Evolutionary conservation across 129 eudicot species (phyloP).

Genomic region (Mikania micrantha): DNA sequence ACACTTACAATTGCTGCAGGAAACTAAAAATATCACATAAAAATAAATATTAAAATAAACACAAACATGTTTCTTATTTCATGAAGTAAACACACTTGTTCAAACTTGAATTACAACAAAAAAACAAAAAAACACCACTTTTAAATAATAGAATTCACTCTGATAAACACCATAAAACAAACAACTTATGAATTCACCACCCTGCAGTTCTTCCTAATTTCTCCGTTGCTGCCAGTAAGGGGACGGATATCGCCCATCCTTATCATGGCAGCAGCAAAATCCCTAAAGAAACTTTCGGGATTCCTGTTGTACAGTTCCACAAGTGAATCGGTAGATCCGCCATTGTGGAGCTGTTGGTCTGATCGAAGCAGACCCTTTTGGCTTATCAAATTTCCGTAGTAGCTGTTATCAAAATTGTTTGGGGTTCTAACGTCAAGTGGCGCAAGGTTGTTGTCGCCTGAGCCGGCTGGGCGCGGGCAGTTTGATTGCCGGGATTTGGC

Average conservation of each 20-base stretch:
- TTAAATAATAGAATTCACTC: not conserved
- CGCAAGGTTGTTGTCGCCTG: slow-evolving; percentile 54
- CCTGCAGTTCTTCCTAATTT: slow-evolving; percentile 57
- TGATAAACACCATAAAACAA: not conserved
- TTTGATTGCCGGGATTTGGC: slow-evolving; percentile 36
- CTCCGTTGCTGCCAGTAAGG: slow-evolving; percentile 50
- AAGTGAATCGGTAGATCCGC: slow-evolving; percentile 39
- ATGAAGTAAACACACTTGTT: not conserved
- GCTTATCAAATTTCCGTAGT: slow-evolving; percentile 32
- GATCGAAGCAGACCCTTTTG: slow-evolving; percentile 56
- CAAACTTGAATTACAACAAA: not conserved
- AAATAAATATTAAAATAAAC: not conserved
- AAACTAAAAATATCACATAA: not conserved
- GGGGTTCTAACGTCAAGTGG: slow-evolving; percentile 51
- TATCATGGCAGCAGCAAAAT: slow-evolving; percentile 56
- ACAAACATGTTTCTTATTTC: not conserved
- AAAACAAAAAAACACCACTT: not conserved
- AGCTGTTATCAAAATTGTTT: slow-evolving; percentile 36
- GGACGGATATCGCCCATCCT: slow-evolving; percentile 66
- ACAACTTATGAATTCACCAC: slow-evolving; percentile 24
- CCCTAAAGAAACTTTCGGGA: slow-evolving; percentile 13
- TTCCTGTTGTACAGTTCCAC: slow-evolving; percentile 31
- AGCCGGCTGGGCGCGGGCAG: slow-evolving; percentile 36
- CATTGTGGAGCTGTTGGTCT: slow-evolving; percentile 46
- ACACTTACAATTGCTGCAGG: too few relatives aligned